Evolutionary conservation across 2,329 filamentous ascomycete species (phyloP).

Genomic region (Apiospora phragmitis): DNA sequence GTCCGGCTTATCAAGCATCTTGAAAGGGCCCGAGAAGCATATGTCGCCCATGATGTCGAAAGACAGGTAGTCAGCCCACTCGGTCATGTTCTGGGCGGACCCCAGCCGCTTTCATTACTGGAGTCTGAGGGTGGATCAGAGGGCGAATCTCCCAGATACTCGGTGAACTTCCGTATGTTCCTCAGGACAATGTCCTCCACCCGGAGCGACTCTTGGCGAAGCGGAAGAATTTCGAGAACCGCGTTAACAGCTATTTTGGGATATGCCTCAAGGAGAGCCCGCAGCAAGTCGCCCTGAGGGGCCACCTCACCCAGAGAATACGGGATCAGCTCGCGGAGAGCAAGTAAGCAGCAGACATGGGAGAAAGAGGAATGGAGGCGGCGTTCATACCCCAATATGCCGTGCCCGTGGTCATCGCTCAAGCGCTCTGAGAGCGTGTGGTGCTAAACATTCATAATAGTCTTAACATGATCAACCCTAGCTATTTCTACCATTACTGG

Average conservation of each 20-base stretch:
- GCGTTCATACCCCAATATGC: background rate
- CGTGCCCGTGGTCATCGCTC: no score
- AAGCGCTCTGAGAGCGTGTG: no score
- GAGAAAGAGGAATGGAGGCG: background rate
- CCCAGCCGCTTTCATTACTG: constrained; percentile 54
- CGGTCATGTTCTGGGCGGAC: constrained; percentile 54
- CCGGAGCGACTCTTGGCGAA: constrained; percentile 39
- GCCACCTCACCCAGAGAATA: constrained; percentile 17
- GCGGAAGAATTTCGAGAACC: constrained; percentile 45
- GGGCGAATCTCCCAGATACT: constrained; percentile 47
- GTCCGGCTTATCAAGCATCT: constrained; percentile 23
- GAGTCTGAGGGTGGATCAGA: constrained; percentile 20
- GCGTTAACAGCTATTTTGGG: constrained; percentile 47
- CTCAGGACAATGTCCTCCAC: constrained; percentile 64
- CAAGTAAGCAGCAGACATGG: background rate
- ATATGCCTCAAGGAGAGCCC: constrained; percentile 43
- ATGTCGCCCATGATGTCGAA: constrained; percentile 27
- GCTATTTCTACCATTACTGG: no score
- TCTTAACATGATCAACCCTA: no score
- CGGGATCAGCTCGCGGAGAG: background rate
- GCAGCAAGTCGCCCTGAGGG: background rate
- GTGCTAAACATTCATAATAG: no score
- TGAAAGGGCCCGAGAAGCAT: constrained; percentile 27
- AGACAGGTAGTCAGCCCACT: constrained; percentile 14
- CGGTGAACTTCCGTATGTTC: constrained; percentile 66